Base-by-base conservation (phyloP, 169 alveolate species). In the Eimeria maxima region DNA sequence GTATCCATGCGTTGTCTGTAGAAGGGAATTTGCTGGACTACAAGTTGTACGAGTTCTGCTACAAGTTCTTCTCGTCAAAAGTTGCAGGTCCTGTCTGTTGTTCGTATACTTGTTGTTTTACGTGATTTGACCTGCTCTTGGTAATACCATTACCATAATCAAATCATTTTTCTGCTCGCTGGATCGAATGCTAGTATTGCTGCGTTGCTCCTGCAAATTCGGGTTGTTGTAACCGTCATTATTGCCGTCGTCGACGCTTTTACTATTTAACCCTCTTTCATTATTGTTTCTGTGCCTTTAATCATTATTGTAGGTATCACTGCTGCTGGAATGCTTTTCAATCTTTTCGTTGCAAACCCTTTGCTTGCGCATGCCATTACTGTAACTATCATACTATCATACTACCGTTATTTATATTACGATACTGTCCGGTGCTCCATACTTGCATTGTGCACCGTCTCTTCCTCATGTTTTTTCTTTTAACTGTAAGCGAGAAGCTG, bases 41-140 rank as follows among this genome's bases (percentile, higher is more conserved):
- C 76, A 83, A 83, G 74, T 24, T 83, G 33, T 83, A 42, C 29
- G 91, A 83, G 50, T 83, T 83, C 91, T 83, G 91, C 76, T 83
- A 53, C 76, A 83, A 83, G 55, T 83, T 83, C 42, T 83, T 83
- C n/a, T 50, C 91, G 3, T 27, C 16, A 83, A 83, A 83, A 55
- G 74, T 83, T 8, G 24, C 24, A 73, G 84, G 84, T 73, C 27
- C 33, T 24, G 74, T 8, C 42, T n/a, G 60, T 7, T 53, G 60
- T 53, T 0, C 60, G 16, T 60, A 60, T 8, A 60, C n/a, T 18
- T 18, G 0, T 20, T 60, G 69, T 24, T 60, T 60, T 24, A 18
- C n/a, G 20, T 60, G 8, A 60, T 60, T 60, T 13, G 27, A 60
- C 69, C 20, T 18, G 5, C 20, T 4, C 69, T 0, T 60, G 60